phyloP scores from a whole-genome alignment of 176 grass and related monocot genomes.

The Lolium rigidum region DNA sequence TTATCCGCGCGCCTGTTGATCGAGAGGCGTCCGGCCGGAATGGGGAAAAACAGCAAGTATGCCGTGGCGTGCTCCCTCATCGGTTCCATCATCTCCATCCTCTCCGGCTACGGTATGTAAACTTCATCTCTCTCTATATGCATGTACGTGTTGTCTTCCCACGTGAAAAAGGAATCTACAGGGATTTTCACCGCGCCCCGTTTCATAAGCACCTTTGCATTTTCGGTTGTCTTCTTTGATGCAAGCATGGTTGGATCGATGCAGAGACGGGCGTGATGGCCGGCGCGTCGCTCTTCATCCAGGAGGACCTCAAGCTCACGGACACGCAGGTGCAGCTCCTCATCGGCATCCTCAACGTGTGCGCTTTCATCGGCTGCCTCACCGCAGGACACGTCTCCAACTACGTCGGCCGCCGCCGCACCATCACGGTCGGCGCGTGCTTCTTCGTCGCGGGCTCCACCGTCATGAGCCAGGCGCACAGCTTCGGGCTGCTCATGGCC shows the following conservation, averaged over 20 bases:
- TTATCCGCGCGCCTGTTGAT: neutral
- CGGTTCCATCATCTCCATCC: slow-evolving; percentile 61
- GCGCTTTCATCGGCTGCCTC: slow-evolving; percentile 50
- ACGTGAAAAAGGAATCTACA: too few relatives aligned
- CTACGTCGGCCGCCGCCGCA: slow-evolving; percentile 45
- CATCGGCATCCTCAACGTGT: slow-evolving; percentile 52
- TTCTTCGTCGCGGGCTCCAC: slow-evolving; percentile 48
- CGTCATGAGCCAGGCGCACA: slow-evolving; percentile 44
- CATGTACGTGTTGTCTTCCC: neutral
- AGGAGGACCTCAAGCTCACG: slow-evolving; percentile 55
- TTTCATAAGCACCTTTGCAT: too few relatives aligned
- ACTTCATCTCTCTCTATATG: too few relatives aligned
- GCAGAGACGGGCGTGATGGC: slow-evolving; percentile 60
- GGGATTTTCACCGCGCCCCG: too few relatives aligned
- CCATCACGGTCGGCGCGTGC: slow-evolving; percentile 41
- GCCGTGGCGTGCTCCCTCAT: slow-evolving; percentile 55
- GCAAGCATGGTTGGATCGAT: neutral
- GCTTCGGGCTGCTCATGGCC: slow-evolving; percentile 33
- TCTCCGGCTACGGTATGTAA: slow-evolving; percentile 62
- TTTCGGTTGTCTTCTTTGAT: neutral
- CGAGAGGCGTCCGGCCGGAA: neutral
- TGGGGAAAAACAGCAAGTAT: slow-evolving; percentile 39
- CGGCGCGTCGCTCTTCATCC: slow-evolving; percentile 60
- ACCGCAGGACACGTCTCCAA: slow-evolving; percentile 56
- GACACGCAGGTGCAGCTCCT: slow-evolving; percentile 59